Evolutionary conservation across 305 asterid genomes (phyloP), one percentile per base, ranked within the genome.

Genomic region (Vinca major): DNA sequence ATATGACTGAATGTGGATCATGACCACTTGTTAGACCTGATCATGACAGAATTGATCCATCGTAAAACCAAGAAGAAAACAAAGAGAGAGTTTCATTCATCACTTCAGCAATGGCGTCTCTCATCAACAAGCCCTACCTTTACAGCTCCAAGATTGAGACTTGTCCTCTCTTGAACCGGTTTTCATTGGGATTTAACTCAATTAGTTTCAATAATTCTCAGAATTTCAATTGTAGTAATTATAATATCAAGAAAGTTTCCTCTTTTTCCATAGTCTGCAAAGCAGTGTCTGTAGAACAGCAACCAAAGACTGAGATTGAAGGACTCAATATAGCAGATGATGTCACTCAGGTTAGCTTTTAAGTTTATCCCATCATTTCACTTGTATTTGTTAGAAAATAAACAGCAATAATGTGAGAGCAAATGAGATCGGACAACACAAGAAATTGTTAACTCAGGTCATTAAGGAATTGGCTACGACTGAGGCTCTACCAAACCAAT

Each of bases 321-420:
- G 98, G 95, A 43, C 96, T 92, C 63, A 92, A 92, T 75, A 89
- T 92, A 51, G 98, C 96, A 33, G 96, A 92, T 17, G 96, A 92
- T 88, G 96, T 92, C 65, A 85, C 98, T 67, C 98, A 92, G 92
- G 98, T 89, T 66, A 44, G 62, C 16, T 36, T 63, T 6, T 26
- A 26, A 0, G 33, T 7, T 67, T 8, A 26, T 26, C 33, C 33
- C 33, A 26, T 3, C 19, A 11, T 50, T 40, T 43, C 13, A 7
- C 17, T 66, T 62, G 51, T 54, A 41, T n/a, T n/a, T n/a, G n/a
- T n/a, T n/a, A n/a, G n/a, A n/a, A n/a, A n/a, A n/a, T n/a, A n/a
- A n/a, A n/a, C n/a, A n/a, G n/a, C n/a, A n/a, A n/a, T n/a, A n/a
- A n/a, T n/a, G n/a, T n/a, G n/a, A n/a, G n/a, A n/a, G n/a, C n/a